Percentiles rank a stretch among this genome's conserved stretches.
Evolutionary conservation across 2,329 filamentous ascomycete species (phyloP).

Genomic region (Fusarium graminum): DNA sequence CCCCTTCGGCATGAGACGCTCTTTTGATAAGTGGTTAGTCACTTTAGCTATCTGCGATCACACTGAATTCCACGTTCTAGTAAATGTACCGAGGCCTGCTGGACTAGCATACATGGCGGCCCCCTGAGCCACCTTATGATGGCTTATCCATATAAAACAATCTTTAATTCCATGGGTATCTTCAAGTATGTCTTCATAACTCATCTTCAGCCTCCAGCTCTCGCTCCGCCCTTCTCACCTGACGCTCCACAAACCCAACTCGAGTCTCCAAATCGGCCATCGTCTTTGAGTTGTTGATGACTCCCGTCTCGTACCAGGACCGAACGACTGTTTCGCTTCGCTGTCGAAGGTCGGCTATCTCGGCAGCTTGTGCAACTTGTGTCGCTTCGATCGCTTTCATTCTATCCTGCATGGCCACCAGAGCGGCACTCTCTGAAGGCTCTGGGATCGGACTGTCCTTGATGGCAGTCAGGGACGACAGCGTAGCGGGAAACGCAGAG

Average conservation of each 20-base stretch:
- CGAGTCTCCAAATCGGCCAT: conserved; percentile 80
- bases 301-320: conserved; percentile 79
- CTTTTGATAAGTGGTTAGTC: not conserved
- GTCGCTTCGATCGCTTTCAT: conserved; percentile 72
- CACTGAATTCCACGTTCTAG: not conserved
- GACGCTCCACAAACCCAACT: conserved; percentile 73
- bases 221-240: conserved; percentile 73
- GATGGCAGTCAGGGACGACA: conserved; percentile 69
- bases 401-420: conserved; percentile 70
- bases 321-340: conserved; percentile 73
- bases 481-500: conserved; percentile 66
- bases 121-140: not conserved
- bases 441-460: conserved; percentile 70
- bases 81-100: not conserved
- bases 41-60: not conserved
- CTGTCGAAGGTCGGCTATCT: conserved; percentile 73
- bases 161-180: conserved; percentile 35
- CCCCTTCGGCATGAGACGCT: not conserved
- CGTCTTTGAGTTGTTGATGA: conserved; percentile 75
- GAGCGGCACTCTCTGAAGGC: conserved; percentile 64
- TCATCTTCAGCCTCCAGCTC: conserved; percentile 46
- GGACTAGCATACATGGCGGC: not conserved
- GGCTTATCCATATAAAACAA: not conserved
- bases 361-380: conserved; percentile 71
- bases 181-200: conserved; percentile 41